Evolutionary conservation across 805 yeast species (phyloP), one percentile per base, ranked within the genome.

Genomic region (Millerago galiae): DNA sequence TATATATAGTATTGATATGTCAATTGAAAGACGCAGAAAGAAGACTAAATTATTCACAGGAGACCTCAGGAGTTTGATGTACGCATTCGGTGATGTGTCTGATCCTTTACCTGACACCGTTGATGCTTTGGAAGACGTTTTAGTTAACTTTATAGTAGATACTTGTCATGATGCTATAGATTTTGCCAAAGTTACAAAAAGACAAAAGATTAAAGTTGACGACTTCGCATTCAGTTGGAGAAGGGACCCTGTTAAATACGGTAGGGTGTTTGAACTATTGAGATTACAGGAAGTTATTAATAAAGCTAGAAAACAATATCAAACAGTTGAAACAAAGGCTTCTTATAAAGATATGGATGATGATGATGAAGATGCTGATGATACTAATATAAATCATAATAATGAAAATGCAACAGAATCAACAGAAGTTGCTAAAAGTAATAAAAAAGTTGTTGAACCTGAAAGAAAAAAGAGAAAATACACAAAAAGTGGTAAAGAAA

Each of bases 51-150:
- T 71, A 12, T 74, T 74, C 52, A 58, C 75, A 5, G 69, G 67
- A 35, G 80, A 77, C 47, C 64, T 81, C 27, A 73, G 75, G 49
- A 71, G 83, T 0, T 58, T 83, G 38, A 60, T 83, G 42, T 83
- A 77, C 50, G 89, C 89, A 0, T 82, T 73, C 58, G 91, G 91
- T 2, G 91, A 83, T 54, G 81, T 75, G 2, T 62, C 74, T n/a
- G 70, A 77, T 35, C 91, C 91, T 1, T 66, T 77, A 35, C 71
- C 75, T 11, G 86, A 81, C 44, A 79, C 86, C 0, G 77, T 80
- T 1, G 77, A 79, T 28, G 74, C 77, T 4, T 55, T 83, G 27
- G 91, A 83, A 51, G 91, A 83, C 48, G 68, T 82, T 6, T 70
- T 83, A 9, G 74, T 81, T 10, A 76, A 75, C 33, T 84, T 82